Conservation (phyloP, 2,329 filamentous ascomycete genomes). For the Claviceps capensis region DNA sequence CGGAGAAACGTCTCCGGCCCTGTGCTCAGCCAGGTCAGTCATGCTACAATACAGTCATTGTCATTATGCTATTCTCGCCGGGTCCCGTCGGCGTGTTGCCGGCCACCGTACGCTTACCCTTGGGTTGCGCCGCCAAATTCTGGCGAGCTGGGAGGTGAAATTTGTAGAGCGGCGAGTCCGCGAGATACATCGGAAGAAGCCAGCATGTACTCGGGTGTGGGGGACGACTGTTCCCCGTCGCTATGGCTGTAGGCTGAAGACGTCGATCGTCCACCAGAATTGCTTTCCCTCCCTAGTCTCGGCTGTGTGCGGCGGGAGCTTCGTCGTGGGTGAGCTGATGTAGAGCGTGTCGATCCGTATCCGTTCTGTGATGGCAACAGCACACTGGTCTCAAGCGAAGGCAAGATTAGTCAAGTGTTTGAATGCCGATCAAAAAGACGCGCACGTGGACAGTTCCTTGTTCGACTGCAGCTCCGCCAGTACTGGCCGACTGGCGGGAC, state of each 20-base stretch:
- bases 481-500: not conserved
- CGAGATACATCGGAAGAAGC: slow-evolving; percentile 15
- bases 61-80: not conserved
- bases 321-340: slow-evolving; percentile 21
- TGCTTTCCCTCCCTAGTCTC: slow-evolving; percentile 8
- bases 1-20: slow-evolving; percentile 34
- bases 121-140: slow-evolving; percentile 25
- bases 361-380: slow-evolving; percentile 9
- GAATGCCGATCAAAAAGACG: not conserved
- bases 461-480: not conserved
- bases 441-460: not conserved
- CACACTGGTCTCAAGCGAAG: slow-evolving; percentile 2
- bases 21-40: slow-evolving; percentile 8
- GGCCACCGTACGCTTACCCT: slow-evolving; percentile 23
- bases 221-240: slow-evolving; percentile 9
- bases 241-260: slow-evolving; percentile 42
- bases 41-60: not conserved
- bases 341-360: slow-evolving; percentile 12
- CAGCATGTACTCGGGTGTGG: slow-evolving; percentile 24
- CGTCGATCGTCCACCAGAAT: slow-evolving; percentile 29
- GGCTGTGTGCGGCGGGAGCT: slow-evolving; percentile 19
- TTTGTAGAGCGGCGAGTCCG: slow-evolving; percentile 28
- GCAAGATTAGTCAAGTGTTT: not conserved
- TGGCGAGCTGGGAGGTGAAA: slow-evolving; percentile 46
- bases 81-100: not conserved